Evolutionary conservation across 1,139 yeast species (phyloP), one percentile per base, ranked within the genome.

Genomic region (Pichia sp.): DNA sequence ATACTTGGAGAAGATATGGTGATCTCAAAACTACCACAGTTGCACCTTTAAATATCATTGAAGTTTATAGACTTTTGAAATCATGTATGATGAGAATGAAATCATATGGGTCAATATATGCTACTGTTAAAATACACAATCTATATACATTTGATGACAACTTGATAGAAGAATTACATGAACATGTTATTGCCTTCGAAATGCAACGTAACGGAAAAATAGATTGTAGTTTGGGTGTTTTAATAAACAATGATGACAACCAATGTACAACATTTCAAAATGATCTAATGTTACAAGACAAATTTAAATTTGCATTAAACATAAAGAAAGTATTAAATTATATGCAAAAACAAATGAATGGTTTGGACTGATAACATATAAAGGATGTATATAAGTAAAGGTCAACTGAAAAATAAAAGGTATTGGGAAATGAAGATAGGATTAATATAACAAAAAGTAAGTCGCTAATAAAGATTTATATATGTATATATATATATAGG

Each of bases 281-380:
- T 18, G 36, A 41, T 36, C 30, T 39, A 20, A 8, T 44, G n/a
- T 18, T 38, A 32, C 41, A 32, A 20, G 44, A 40, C 13, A 25
- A 47, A 9, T 49, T 49, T 16, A 47, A 47, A 18, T 34, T 39
- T 12, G 27, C 18, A 3, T 26, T 22, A 22, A 46, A 53, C n/a
- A 49, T 49, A 15, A 53, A 48, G 27, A 20, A 12, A 7, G 46
- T 62, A 2, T 48, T 2, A 18, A 32, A 16, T 18, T 32, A 5
- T 18, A 16, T 32, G 22, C 4, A 32, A 12, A 5, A 8, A 32
- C 16, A 16, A 18, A 32, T 32, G 36, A 18, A 32, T 32, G 11
- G 36, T 32, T 16, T 32, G 18, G 9, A 16, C 11, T 32, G 35
- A 18, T 11, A 8, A 13, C 36, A 22, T 18, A 22, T 13, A 35